phyloP scores from a whole-genome alignment of 129 eudicot genomes.

The Artemisia annua region DNA sequence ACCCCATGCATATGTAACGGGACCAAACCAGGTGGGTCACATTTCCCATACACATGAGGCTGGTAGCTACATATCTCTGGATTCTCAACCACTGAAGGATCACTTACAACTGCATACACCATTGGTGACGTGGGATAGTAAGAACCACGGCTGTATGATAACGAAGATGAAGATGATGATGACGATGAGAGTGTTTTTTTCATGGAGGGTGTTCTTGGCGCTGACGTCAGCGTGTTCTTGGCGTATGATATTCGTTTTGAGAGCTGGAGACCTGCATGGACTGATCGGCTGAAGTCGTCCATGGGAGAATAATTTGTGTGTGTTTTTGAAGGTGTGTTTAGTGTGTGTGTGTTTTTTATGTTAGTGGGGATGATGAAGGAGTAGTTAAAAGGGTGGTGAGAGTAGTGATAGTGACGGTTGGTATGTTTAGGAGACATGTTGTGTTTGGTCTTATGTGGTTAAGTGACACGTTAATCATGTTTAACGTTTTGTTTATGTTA shows the following conservation, averaged over 20 bases:
- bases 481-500: too few relatives aligned
- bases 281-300: conserved; percentile 64
- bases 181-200: conserved; percentile 39
- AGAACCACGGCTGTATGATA: neutral
- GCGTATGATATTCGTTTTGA: conserved; percentile 73
- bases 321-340: too few relatives aligned
- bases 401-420: too few relatives aligned
- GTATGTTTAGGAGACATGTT: too few relatives aligned
- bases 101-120: conserved; percentile 75
- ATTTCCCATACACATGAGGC: conserved; percentile 88
- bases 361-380: too few relatives aligned
- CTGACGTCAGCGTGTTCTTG: conserved; percentile 32
- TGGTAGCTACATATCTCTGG: conserved; percentile 94
- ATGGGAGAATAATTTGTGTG: conserved; percentile 21
- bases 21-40: conserved; percentile 88
- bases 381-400: neutral
- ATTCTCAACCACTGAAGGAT: conserved; percentile 75
- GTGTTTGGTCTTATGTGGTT: too few relatives aligned
- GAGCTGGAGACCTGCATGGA: conserved; percentile 57
- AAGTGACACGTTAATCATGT: too few relatives aligned
- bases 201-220: conserved; percentile 35
- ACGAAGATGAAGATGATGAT: conserved; percentile 26
- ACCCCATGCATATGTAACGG: conserved; percentile 82
- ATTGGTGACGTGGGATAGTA: conserved; percentile 66
- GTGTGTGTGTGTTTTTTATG: too few relatives aligned